Evolutionary conservation across 2,329 filamentous ascomycete genomes (phyloP).

Genomic region (Sclerotinia minor): DNA sequence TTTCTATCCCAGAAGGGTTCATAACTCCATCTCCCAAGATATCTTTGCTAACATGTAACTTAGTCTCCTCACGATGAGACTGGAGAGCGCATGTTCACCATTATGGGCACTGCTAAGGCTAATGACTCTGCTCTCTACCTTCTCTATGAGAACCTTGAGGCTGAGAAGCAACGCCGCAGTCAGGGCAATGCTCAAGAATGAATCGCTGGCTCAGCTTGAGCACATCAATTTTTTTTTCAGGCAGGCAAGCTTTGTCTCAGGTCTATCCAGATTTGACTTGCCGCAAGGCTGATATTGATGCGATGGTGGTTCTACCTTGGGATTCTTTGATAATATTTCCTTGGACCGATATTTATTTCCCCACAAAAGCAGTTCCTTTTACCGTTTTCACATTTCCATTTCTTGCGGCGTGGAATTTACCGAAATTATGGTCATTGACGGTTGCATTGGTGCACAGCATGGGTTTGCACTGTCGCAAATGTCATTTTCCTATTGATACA

Average conservation of each 20-base stretch:
- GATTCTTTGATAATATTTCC: conserved; percentile 37
- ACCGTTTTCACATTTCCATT: conserved; percentile 36
- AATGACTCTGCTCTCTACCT: conserved; percentile 97
- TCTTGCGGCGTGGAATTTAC: conserved; percentile 42
- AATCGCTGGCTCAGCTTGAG: conserved; percentile 26
- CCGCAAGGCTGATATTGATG: conserved; percentile 59
- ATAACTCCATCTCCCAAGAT: conserved; percentile 25
- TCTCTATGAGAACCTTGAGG: conserved; percentile 97
- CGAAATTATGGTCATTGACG: conserved; percentile 44
- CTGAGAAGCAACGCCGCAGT: conserved; percentile 97
- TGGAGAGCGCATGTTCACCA: conserved; percentile 99
- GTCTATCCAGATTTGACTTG: conserved; percentile 60
- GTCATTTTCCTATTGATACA: conserved; percentile 40
- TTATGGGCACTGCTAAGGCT: conserved; percentile 89
- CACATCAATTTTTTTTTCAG: conserved; percentile 51
- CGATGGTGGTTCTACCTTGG: conserved; percentile 46
- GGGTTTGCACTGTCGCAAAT: conserved; percentile 35
- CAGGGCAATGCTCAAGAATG: conserved; percentile 55
- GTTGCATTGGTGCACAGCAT: conserved; percentile 37
- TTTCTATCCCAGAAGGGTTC: conserved; percentile 14
- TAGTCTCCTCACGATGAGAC: conserved; percentile 88
- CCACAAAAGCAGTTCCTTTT: conserved; percentile 44
- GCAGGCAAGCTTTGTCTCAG: conserved; percentile 49
- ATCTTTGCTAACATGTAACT: conserved; percentile 22
- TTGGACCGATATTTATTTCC: conserved; percentile 30